These are phyloP conservation scores for Pterula multifida DNA, from an alignment of 1,284 basidiomycete species.

Conservation along the genomic window DNA sequence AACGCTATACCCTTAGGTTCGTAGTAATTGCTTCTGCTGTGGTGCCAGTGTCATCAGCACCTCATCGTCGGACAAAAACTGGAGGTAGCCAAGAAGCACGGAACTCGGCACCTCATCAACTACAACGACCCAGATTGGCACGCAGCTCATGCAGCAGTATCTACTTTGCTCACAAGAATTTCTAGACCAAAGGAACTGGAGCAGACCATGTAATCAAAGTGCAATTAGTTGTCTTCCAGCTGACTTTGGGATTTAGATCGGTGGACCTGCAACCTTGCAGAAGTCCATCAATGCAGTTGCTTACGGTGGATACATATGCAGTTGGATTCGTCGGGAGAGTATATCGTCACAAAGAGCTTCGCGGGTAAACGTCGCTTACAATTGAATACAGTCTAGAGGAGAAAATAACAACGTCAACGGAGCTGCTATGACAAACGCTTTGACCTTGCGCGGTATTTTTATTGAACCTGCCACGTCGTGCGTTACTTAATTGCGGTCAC, in stretches of 20 bases:
- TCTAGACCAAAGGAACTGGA: conserved; percentile 32
- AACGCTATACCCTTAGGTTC: conserved; percentile 20
- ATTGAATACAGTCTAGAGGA: conserved; percentile 6
- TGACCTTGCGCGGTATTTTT: conserved; percentile 21
- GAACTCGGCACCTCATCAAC: conserved; percentile 42
- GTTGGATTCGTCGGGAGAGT: conserved; percentile 35
- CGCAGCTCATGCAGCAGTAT: conserved; percentile 15
- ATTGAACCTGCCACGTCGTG: conserved; percentile 22
- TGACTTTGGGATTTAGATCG: too few species aligned
- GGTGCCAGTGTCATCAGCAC: conserved; percentile 50
- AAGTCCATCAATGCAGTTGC: conserved; percentile 30
- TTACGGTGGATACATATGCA: conserved; percentile 33
- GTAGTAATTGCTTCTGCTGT: conserved; percentile 39
- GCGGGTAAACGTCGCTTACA: too few species aligned
- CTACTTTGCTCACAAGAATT: conserved; percentile 1
- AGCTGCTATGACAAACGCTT: conserved; percentile 10
- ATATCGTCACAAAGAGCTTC: too few species aligned
- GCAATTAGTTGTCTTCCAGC: too few species aligned
- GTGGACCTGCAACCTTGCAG: conserved; percentile 36
- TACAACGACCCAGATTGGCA: conserved; percentile 49
- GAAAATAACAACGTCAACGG: conserved; percentile 9
- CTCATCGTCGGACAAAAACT: conserved; percentile 53
- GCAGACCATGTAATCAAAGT: conserved; percentile 51
- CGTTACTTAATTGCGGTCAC: conserved; percentile 5
- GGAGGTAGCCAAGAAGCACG: conserved; percentile 30